Conservation (phyloP, 805 yeast species). For the Saturnispora bothae region DNA sequence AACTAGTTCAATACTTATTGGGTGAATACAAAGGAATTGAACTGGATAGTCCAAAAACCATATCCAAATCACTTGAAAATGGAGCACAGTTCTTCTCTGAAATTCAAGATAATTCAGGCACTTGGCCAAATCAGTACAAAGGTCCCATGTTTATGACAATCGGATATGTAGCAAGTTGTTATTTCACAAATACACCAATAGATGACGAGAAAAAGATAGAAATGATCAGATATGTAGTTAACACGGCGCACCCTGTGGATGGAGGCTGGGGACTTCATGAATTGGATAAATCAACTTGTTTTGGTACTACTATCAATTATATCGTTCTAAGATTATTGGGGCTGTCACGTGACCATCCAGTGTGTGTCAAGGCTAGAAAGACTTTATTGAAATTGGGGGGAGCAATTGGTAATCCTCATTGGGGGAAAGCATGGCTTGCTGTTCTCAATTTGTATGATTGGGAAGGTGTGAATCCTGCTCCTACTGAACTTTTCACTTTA, state of each 20-base stretch:
- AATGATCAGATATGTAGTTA: slow-evolving; percentile 76
- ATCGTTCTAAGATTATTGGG: slow-evolving; percentile 76
- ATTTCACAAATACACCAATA: slow-evolving; percentile 58
- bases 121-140: slow-evolving; percentile 84
- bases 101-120: slow-evolving; percentile 77
- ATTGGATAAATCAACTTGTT: slow-evolving; percentile 86
- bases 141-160: slow-evolving; percentile 98
- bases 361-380: slow-evolving; percentile 61
- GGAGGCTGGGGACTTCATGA: slow-evolving; percentile 99
- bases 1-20: slow-evolving; percentile 40
- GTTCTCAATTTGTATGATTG: slow-evolving; percentile 73
- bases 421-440: slow-evolving; percentile 95
- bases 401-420: slow-evolving; percentile 83
- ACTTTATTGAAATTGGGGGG: slow-evolving; percentile 74
- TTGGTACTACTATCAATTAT: slow-evolving; percentile 87
- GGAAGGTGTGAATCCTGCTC: slow-evolving; percentile 98
- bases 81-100: slow-evolving; percentile 61
- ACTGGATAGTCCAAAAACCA: slow-evolving; percentile 26
- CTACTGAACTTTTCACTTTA: slow-evolving; percentile 85
- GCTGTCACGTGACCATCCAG: slow-evolving; percentile 60
- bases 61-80: slow-evolving; percentile 50
- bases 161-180: slow-evolving; percentile 70
- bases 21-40: slow-evolving; percentile 15
- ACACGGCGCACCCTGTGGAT: slow-evolving; percentile 91
- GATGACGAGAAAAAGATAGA: slow-evolving; percentile 59